Evolutionary conservation across 345 rosid genomes (phyloP), one percentile per base, ranked within the genome.

Genomic region (Eucalyptus virginea): DNA sequence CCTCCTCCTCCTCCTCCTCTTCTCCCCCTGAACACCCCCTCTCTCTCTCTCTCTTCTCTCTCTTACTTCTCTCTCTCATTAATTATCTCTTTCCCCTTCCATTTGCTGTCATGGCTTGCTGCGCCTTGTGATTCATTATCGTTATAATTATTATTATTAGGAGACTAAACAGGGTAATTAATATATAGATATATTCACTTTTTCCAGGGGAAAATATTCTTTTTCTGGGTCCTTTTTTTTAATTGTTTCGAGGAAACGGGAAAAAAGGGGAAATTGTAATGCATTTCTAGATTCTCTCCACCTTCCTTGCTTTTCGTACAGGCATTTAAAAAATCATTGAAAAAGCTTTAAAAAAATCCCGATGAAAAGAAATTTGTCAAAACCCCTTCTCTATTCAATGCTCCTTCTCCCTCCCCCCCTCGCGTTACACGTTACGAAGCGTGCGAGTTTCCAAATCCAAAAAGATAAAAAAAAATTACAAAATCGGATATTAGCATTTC

Each of bases 231-330:
- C 86, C 42, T 24, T 32, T 60, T 42, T 6, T 44, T 37, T 15
- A 49, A 49, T 26, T 50, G 18, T 69, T 54, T 26, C n/a, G 17
- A 15, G 81, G 54, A 24, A 49, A 42, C 30, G 30, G 16, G 37
- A 23, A 45, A 26, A 47, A 44, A 24, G 28, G 54, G 37, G 88
- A 85, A 50, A 42, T 89, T 56, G 86, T 69, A 89, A 89, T 81
- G 89, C 89, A 93, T 92, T 94, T 94, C 94, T 91, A 92, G 94
- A 95, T 94, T 93, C 96, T 93, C 95, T 91, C 97, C 91, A 60
- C 90, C 90, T 90, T 89, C 90, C 72, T 88, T 90, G 89, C 90
- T 89, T 94, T 91, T 87, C 83, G 85, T 90, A 87, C 89, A 56
- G 52, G 21, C 90, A 88, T 86, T 49, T 86, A 24, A 34, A 58